Evolutionary conservation across 805 yeast species (phyloP), one percentile per base, ranked within the genome.

Genomic region (Nakazawaea sp.): DNA sequence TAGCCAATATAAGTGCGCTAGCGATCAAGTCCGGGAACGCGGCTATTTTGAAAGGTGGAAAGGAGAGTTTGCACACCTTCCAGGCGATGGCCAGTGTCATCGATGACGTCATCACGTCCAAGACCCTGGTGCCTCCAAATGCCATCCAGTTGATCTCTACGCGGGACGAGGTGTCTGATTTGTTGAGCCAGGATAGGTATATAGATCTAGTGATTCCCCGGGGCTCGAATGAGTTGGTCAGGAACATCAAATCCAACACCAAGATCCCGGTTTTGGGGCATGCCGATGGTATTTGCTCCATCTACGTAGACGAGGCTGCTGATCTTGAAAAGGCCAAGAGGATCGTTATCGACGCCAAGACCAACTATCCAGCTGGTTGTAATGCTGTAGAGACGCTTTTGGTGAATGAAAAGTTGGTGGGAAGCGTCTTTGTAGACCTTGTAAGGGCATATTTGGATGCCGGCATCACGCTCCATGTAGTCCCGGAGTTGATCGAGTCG

Each of bases 291-390:
- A 81, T 90, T 43, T 92, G 98, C 61, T 79, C 97, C 2, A 75
- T 90, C 6, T 92, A 76, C 51, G 68, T 90, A 18, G 95, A 89
- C 56, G 73, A 71, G 40, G 76, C 72, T 35, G 92, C 92, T 5
- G 90, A 88, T 50, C 44, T 84, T 10, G 72, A 58, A 11, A 88
- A 85, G 75, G 95, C 97, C 0, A 66, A 72, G 24, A 74, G 75
- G 40, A 75, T 92, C 21, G 68, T 78, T 4, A 73, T 86, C 19
- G 99, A 92, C 59, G 73, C 96, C 4, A 92, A 92, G 61, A 87
- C 96, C 0, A 89, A 88, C 58, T 92, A 92, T 56, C 97, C 97
- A 33, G 98, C 98, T 10, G 99, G 96, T n/a, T 92, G 99, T 60
- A 92, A 92, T 56, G 97, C 98, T 6, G 90, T 76, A 38, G 99